A percentile compares a stretch with the other conserved stretches of the same genome.
Evolutionary conservation across 2,329 filamentous ascomycete genomes (phyloP).

Genomic region (Talaromyces verruculosus): DNA sequence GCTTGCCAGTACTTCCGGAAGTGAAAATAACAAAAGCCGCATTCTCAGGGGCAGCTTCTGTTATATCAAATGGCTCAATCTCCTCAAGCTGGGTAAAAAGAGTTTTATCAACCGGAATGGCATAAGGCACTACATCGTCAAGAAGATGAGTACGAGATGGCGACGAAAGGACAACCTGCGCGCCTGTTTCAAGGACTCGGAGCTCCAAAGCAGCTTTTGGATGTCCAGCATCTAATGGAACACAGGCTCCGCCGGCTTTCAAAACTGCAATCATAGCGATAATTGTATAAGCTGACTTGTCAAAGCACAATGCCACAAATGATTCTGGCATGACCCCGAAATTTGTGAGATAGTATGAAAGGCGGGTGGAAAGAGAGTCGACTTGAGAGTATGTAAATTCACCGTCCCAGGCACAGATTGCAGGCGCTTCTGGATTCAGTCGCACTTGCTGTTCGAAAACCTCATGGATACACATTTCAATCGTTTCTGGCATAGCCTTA

Average conservation of each 20-base stretch:
- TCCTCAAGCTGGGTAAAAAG: slow-evolving; percentile 22
- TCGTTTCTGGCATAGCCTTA: slow-evolving; percentile 14
- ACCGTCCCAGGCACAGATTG: slow-evolving; percentile 37
- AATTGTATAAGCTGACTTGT: slow-evolving; percentile 24
- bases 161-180: slow-evolving; percentile 20
- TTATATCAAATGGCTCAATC: slow-evolving; percentile 7
- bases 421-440: slow-evolving; percentile 28
- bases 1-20: slow-evolving; percentile 53
- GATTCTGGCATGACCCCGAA: slow-evolving; percentile 33
- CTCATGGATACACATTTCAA: slow-evolving; percentile 23
- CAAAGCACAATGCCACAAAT: slow-evolving; percentile 31
- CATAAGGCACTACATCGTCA: slow-evolving; percentile 44
- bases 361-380: slow-evolving; percentile 33
- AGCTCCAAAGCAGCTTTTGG: slow-evolving; percentile 19
- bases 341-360: slow-evolving; percentile 33
- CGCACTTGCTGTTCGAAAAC: slow-evolving; percentile 18
- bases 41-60: slow-evolving; percentile 18
- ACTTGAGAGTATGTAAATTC: slow-evolving; percentile 37
- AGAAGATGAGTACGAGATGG: slow-evolving; percentile 34
- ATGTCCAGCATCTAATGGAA: slow-evolving; percentile 21
- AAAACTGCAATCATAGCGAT: slow-evolving; percentile 25
- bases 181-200: slow-evolving; percentile 18
- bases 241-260: slow-evolving; percentile 25
- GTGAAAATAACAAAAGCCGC: slow-evolving; percentile 63
- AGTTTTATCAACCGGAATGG: slow-evolving; percentile 33